These are phyloP conservation scores for Botrytis tulipae DNA, from an alignment of 2,329 filamentous ascomycete genomes.

Conservation along the genomic window DNA sequence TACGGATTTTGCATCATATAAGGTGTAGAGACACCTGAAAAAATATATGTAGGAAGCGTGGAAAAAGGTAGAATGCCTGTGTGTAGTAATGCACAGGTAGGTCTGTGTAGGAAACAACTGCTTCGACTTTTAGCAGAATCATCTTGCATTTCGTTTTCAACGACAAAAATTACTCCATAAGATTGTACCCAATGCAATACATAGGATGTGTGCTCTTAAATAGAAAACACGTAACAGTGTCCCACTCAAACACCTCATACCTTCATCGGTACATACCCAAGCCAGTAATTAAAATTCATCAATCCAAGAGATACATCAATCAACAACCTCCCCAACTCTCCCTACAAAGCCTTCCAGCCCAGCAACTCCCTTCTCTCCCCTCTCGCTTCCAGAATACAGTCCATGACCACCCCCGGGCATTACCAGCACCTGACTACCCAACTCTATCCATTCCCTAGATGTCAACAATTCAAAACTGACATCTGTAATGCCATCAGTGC, in stretches of 20 bases:
- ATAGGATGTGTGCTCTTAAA: neutral
- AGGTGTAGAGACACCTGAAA: no score
- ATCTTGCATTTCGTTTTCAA: neutral
- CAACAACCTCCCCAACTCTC: conserved; percentile 59
- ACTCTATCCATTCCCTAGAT: conserved; percentile 70
- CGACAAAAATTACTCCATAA: neutral
- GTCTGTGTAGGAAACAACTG: no score
- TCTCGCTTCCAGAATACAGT: conserved; percentile 53
- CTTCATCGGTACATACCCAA: neutral
- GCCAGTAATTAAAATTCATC: neutral
- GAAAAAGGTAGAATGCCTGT: no score
- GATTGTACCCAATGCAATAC: neutral
- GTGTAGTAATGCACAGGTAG: no score
- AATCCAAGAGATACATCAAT: conserved; percentile 42
- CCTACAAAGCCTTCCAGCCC: conserved; percentile 74
- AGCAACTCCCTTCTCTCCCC: conserved; percentile 52
- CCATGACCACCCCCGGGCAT: conserved; percentile 68
- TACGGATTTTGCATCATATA: no score
- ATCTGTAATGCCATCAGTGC: conserved; percentile 42
- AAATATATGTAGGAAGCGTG: no score
- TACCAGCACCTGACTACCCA: conserved; percentile 67
- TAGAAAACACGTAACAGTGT: neutral
- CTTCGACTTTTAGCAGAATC: no score
- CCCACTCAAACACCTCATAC: neutral
- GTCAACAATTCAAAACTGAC: conserved; percentile 68